Evolutionary conservation across 1,284 basidiomycete genomes (phyloP).

Genomic region (Ceratobasidium sp.): DNA sequence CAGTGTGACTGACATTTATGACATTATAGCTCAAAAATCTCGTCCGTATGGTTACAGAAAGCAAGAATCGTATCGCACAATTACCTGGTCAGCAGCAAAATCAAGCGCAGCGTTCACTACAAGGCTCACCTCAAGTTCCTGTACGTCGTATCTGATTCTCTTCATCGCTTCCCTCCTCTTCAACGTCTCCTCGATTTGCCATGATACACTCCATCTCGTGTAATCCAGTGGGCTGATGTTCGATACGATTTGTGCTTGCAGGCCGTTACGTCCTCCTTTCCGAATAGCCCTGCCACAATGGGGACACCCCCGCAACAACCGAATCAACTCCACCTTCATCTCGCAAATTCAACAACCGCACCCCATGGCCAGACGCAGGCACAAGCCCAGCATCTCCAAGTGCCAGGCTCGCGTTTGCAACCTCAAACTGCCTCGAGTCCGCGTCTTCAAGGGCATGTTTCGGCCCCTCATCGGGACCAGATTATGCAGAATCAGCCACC

Average conservation of each 20-base stretch:
- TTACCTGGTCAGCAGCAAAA: conserved; percentile 1
- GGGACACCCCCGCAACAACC: conserved; percentile 34
- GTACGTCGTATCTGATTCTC: not conserved
- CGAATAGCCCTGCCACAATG: conserved; percentile 37
- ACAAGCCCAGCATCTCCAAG: conserved; percentile 5
- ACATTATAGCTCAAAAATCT: conserved; percentile 31
- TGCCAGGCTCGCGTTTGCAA: not conserved
- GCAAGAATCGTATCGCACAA: conserved; percentile 3
- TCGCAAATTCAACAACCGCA: not conserved
- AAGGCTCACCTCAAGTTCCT: conserved; percentile 38
- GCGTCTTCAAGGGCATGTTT: not conserved
- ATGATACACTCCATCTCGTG: not conserved
- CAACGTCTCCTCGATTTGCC: not conserved
- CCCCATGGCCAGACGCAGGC: conserved; percentile 3
- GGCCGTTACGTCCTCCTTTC: conserved; percentile 24
- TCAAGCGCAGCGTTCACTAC: conserved; percentile 16
- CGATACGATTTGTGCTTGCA: not conserved
- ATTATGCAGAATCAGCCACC: too few relatives aligned
- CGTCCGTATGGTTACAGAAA: conserved; percentile 32
- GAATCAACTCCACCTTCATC: not conserved
- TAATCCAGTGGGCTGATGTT: not conserved
- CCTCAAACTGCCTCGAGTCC: conserved; percentile 1
- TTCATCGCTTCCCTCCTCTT: not conserved
- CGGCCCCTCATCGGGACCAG: too few relatives aligned
- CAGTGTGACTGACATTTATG: not conserved